A percentile compares a stretch with the other conserved stretches of the same genome.
Evolutionary conservation across 257 asterid species (phyloP).

Genomic region (Fraxinus americana): DNA sequence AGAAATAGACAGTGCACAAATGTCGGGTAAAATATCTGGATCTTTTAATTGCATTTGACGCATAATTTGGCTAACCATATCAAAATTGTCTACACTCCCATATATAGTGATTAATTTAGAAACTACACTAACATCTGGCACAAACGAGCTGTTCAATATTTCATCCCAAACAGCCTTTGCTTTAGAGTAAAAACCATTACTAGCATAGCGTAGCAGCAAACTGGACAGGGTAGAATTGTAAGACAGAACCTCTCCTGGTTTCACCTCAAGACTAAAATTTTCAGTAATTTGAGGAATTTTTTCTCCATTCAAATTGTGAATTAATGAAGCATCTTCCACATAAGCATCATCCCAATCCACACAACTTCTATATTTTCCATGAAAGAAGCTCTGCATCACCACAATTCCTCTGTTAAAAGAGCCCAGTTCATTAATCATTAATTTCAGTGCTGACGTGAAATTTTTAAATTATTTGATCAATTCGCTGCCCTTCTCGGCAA

Average conservation of each 20-base stretch:
- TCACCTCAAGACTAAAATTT: constrained; percentile 29
- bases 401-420: constrained; percentile 5
- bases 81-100: constrained; percentile 47
- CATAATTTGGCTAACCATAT: constrained; percentile 50
- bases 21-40: constrained; percentile 34
- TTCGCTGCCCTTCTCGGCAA: not conserved
- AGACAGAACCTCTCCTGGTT: constrained; percentile 27
- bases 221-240: constrained; percentile 43
- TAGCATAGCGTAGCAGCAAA: constrained; percentile 51
- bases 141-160: constrained; percentile 55
- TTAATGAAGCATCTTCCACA: constrained; percentile 22
- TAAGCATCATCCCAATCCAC: constrained; percentile 5
- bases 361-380: constrained; percentile 27
- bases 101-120: constrained; percentile 50
- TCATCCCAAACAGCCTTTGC: constrained; percentile 64
- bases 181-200: constrained; percentile 43
- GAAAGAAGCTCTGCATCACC: constrained; percentile 28
- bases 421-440: not conserved
- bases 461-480: no score
- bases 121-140: constrained; percentile 50
- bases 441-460: not conserved
- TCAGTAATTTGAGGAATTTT: constrained; percentile 32
- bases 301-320: constrained; percentile 28
- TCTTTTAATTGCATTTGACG: constrained; percentile 49
- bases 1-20: constrained; percentile 49